Evolutionary conservation across 495 filamentous ascomycete genomes (phyloP).

Genomic region (Tuber brumale): DNA sequence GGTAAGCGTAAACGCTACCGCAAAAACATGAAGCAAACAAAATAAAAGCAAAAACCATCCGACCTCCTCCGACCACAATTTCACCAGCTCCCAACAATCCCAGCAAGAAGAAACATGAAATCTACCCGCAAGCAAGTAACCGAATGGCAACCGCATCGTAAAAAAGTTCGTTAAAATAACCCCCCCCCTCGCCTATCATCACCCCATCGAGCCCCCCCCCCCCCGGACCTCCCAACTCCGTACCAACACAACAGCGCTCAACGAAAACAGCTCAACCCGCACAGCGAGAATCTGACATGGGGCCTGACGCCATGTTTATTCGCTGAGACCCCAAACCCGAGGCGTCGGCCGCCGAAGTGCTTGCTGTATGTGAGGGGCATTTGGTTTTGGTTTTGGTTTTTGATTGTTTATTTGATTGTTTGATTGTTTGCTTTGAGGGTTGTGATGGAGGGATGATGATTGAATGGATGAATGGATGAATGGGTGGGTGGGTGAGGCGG

Average conservation of each 20-base stretch:
- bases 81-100: not conserved
- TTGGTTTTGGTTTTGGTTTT: constrained; percentile 10
- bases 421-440: not conserved
- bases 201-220: not conserved
- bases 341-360: constrained; percentile 27
- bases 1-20: not conserved
- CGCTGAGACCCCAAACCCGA: constrained; percentile 36
- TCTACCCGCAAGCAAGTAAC: not conserved
- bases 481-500: no score
- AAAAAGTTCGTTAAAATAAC: not conserved
- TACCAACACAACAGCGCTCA: constrained; percentile 2
- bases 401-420: constrained; percentile 4
- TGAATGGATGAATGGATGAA: not conserved
- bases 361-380: constrained; percentile 38
- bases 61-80: not conserved
- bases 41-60: not conserved
- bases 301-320: constrained; percentile 37
- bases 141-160: not conserved
- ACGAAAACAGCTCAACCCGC: constrained; percentile 40
- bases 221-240: no score
- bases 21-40: not conserved
- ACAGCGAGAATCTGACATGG: constrained; percentile 33
- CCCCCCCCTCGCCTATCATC: not conserved
- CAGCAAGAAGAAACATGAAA: not conserved
- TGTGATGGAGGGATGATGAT: no score